Base-by-base conservation (phyloP, 2,329 filamentous ascomycete genomes). In the Fusarium chaquense region DNA sequence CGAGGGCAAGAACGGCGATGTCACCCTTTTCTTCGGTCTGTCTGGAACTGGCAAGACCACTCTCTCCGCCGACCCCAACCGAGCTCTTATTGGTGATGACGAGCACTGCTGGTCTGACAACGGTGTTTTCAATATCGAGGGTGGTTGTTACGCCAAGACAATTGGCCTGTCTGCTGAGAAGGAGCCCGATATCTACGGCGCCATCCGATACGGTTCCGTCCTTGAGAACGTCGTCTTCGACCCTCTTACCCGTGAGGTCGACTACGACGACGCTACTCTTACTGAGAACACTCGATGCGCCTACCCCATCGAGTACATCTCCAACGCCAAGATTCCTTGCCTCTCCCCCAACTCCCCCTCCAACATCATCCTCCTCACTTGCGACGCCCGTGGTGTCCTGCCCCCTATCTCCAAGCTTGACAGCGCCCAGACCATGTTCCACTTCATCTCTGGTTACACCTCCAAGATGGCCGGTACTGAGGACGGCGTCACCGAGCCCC, bases 391-490 rank as follows among this genome's bases (percentile, higher is more conserved):
- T 74, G 96, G 96, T 86, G 96, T 99, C 51, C 90, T 99, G 59
- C 96, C 96, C 60, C 96, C 96, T 50, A 98, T 99, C 84, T 98
- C 94, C 77, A 98, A 98, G 88, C 91, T 99, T 80, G 90, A 92
- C 86, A 89, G 91, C 71, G 90, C 93, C 77, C 96, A 98, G 86
- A 97, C 94, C 82, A 98, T 99, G 95, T 99, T 98, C 91, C 96
- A 99, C 88, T 99, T 99, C 90, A 99, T 99, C 84, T 97, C 93
- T 20, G 96, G 96, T 76, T 99, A 99, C 88, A 99, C 96, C 71
- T 98, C 95, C 79, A 99, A 99, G 91, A 99, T 99, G 96, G 96
- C 96, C 72, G 96, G 96, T 78, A 99, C 96, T 35, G 96, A 99
- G 85, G 93, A 98, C 73, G 96, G 96, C 78, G 90, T 99, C 72